Percentiles rank a stretch among this genome's conserved stretches.
phyloP scores from a whole-genome alignment of 768 basidiomycete genomes.

The Chalciporus pseudorubinellus region DNA sequence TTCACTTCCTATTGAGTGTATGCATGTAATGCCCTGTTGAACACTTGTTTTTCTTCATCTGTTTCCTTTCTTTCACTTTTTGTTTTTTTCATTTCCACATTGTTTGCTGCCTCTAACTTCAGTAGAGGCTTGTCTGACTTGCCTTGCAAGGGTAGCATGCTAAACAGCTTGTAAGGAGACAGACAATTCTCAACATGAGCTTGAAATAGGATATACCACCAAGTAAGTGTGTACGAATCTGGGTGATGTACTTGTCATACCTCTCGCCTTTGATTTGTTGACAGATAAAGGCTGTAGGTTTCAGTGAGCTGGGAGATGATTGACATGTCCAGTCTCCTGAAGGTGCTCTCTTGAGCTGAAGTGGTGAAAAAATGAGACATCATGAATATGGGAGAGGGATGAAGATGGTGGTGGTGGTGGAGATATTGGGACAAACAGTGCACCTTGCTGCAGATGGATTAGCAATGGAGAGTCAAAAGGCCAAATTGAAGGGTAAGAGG shows the following conservation, averaged over 20 bases:
- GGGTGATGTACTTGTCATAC: slow-evolving; percentile 8
- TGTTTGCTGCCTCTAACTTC: neutral
- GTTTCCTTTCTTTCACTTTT: neutral
- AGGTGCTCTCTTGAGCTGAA: too few species aligned
- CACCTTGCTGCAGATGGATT: too few species aligned
- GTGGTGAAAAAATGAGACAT: too few species aligned
- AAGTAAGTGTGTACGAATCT: slow-evolving; percentile 1
- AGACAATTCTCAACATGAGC: slow-evolving; percentile 3
- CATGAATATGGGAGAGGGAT: too few species aligned
- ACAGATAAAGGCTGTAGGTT: slow-evolving; percentile 1
- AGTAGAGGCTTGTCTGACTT: neutral
- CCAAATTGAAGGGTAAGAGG: too few species aligned
- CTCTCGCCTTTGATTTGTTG: slow-evolving; percentile 1
- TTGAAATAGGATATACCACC: slow-evolving; percentile 7
- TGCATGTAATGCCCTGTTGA: neutral
- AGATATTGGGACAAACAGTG: too few species aligned
- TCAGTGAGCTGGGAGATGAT: neutral
- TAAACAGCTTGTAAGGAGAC: slow-evolving; percentile 1
- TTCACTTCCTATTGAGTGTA: slow-evolving; percentile 5
- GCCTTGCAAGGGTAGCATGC: neutral
- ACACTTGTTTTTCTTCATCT: slow-evolving; percentile 1
- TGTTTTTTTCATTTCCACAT: neutral
- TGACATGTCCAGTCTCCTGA: too few species aligned
- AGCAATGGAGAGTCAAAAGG: too few species aligned
- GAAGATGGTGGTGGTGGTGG: too few species aligned